Conservation (phyloP, 352 stramenopile species). For the Pilasporangium apinafurcum region DNA sequence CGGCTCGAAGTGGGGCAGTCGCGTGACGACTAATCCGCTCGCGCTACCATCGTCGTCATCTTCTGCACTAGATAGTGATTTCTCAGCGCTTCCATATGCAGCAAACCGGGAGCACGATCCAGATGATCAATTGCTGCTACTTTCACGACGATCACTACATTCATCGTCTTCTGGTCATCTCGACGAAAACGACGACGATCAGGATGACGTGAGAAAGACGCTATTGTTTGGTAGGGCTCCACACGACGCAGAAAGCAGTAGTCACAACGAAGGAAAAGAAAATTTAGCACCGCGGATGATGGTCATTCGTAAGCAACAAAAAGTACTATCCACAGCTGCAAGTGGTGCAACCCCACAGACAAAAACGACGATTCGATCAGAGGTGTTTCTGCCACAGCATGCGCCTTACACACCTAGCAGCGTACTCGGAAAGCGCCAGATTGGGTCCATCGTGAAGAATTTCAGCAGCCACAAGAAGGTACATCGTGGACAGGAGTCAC, state of each 20-base stretch:
- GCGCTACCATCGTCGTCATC: background rate
- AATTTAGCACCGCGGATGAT: constrained; percentile 10
- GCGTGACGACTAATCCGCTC: constrained; percentile 20
- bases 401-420: constrained; percentile 5
- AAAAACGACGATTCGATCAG: background rate
- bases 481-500: background rate
- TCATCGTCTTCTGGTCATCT: too few relatives aligned
- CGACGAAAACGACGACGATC: constrained; percentile 4
- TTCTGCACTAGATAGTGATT: background rate
- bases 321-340: constrained; percentile 8
- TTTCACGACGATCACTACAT: too few relatives aligned
- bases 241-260: too few relatives aligned
- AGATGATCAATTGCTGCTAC: constrained; percentile 12
- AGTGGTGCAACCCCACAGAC: background rate
- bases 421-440: constrained; percentile 10
- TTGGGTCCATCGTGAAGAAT: background rate
- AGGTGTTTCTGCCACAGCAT: constrained; percentile 3
- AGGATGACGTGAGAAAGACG: constrained; percentile 4
- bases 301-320: background rate
- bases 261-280: constrained; percentile 17
- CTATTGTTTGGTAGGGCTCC: background rate
- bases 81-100: constrained; percentile 1
- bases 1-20: constrained; percentile 18
- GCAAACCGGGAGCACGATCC: constrained; percentile 9
- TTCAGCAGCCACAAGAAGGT: background rate